Evolutionary conservation across 176 grass and related monocot species (phyloP).

Genomic region (Musa schizocarpa): DNA sequence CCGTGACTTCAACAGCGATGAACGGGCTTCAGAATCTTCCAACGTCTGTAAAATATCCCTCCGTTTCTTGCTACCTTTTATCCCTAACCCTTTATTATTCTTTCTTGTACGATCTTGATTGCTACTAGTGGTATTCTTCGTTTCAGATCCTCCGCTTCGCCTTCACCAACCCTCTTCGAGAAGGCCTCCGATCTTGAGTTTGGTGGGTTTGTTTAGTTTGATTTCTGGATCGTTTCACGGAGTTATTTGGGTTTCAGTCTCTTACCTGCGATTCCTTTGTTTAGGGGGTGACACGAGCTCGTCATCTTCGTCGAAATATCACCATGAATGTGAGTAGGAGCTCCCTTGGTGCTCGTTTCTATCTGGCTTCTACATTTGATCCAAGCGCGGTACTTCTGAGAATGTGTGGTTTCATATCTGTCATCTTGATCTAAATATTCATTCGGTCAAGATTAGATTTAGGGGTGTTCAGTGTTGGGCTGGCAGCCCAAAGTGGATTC

Average conservation of each 20-base stretch:
- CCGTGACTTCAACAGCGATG: background rate
- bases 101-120: background rate
- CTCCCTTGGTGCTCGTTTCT: background rate
- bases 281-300: background rate
- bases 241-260: background rate
- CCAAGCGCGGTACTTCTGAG: too few relatives aligned
- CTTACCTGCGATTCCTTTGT: background rate
- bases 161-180: background rate
- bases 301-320: background rate
- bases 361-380: too few relatives aligned
- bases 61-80: too few relatives aligned
- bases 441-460: too few relatives aligned
- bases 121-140: too few relatives aligned
- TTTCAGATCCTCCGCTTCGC: background rate
- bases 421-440: too few relatives aligned
- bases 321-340: background rate
- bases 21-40: conserved; percentile 20
- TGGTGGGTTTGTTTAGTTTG: background rate
- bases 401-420: too few relatives aligned
- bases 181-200: background rate
- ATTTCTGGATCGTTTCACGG: background rate
- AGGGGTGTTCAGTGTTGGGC: too few relatives aligned
- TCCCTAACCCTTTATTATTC: background rate
- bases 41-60: conserved; percentile 4
- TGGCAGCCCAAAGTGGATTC: too few relatives aligned